Conservation (phyloP, 2,329 filamentous ascomycete genomes). For the Nectriaceae sp. region DNA sequence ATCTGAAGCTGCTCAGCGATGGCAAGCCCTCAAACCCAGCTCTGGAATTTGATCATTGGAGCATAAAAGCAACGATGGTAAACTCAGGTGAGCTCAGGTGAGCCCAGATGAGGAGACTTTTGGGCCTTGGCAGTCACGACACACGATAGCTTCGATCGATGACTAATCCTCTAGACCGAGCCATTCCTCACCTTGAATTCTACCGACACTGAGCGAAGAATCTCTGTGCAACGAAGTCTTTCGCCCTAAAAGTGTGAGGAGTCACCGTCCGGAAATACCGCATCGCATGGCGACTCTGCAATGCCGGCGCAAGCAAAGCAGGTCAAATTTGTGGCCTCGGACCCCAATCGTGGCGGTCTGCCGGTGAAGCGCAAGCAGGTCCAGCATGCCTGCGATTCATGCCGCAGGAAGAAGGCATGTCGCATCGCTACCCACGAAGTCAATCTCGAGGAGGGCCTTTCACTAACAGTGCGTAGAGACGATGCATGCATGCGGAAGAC, state of each 20-base stretch:
- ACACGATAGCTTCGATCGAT: background rate
- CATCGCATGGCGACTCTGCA: conserved; percentile 9
- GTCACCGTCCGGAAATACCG: too few relatives aligned
- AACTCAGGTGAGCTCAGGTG: too few relatives aligned
- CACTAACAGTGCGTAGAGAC: conserved; percentile 33
- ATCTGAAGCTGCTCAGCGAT: too few relatives aligned
- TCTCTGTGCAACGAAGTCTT: background rate
- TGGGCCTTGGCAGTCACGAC: too few relatives aligned
- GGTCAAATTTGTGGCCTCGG: conserved; percentile 60
- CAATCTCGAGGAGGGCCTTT: background rate
- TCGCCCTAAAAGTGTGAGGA: background rate
- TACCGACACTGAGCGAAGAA: background rate
- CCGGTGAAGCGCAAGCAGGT: conserved; percentile 63
- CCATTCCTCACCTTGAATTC: background rate
- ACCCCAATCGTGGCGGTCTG: conserved; percentile 49
- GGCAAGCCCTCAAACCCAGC: too few relatives aligned
- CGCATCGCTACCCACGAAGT: background rate
- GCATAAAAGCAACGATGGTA: too few relatives aligned
- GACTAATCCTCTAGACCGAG: background rate
- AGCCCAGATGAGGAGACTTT: too few relatives aligned
- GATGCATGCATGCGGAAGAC: conserved; percentile 46
- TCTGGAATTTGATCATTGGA: too few relatives aligned
- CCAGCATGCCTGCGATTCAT: conserved; percentile 56
- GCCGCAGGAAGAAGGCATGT: conserved; percentile 55
- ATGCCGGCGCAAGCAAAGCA: conserved; percentile 27